Percentiles rank a stretch among this genome's conserved stretches.
Conservation (phyloP, 108 stramenopile genomes). For the Mayamaea pseudoterrestris region DNA sequence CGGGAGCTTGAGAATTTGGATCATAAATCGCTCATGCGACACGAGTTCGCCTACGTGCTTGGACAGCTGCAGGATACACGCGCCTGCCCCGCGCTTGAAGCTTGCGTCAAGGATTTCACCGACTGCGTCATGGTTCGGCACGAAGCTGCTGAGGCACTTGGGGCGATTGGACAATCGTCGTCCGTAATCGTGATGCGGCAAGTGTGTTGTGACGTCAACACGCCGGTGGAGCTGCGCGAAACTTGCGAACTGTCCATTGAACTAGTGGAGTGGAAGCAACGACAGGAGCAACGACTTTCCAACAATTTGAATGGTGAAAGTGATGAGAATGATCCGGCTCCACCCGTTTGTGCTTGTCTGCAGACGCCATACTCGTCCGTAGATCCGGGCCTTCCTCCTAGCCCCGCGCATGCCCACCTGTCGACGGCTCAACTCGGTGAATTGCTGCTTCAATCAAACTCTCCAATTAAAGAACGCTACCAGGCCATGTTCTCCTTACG, state of each 20-base stretch:
- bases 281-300: constrained; percentile 5
- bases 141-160: constrained; percentile 93
- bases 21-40: constrained; percentile 86
- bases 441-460: constrained; percentile 46
- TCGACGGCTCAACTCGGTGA: constrained; percentile 45
- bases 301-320: constrained; percentile 26
- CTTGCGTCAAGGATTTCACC: constrained; percentile 31
- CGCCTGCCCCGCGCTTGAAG: constrained; percentile 37
- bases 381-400: constrained; percentile 83
- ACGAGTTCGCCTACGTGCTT: constrained; percentile 97
- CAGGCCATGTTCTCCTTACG: constrained; percentile 97
- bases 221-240: constrained; percentile 74
- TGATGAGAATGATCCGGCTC: constrained; percentile 19
- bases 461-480: constrained; percentile 86
- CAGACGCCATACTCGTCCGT: constrained; percentile 63
- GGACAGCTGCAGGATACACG: constrained; percentile 84
- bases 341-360: constrained; percentile 85
- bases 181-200: constrained; percentile 27
- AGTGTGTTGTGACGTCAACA: constrained; percentile 13
- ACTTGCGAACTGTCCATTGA: constrained; percentile 86
- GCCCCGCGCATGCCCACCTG: constrained; percentile 46
- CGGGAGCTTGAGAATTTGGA: constrained; percentile 22
- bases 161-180: constrained; percentile 48
- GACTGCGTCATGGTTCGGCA: constrained; percentile 94
- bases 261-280: constrained; percentile 72